Base-by-base conservation (phyloP, 148 eudicot genomes). In the Fallopia convolvulus region DNA sequence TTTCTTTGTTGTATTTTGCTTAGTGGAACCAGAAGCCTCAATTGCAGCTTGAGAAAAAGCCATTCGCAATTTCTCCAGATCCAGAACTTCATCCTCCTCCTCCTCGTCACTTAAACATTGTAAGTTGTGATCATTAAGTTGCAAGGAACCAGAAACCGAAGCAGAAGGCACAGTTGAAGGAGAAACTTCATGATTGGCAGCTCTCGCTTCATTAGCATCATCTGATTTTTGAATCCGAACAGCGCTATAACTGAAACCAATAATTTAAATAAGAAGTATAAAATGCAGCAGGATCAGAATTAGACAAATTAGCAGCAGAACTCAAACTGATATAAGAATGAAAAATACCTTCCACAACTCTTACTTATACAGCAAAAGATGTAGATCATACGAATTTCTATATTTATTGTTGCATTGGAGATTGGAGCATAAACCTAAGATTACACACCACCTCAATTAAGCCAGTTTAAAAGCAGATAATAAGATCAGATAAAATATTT, bases 381-480 rank as follows among this genome's bases (percentile, higher is more conserved):
- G 83, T 86, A 94, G 77, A 94, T 82, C 18, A 82, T 85, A 72
- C 97, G 96, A 81, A 92, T 94, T 79, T 88, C 91, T 49, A 86
- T 84, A 78, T 78, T 86, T 83, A 84, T 46, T 50, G 52, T 55
- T 72, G 81, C 77, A 75, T 68, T 82, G 50, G 88, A 82, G 77
- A 92, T 78, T 76, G 97, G 97, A 74, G 99, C 99, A 90, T 90
- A 86, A 68, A 92, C 88, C 99, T 94, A 78, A 2, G 40, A 44
- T 75, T 44, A 77, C 40, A 36, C 11, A 33, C 72, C 41, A 14
- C n/a, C 72, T 1, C 72, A 39, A 11, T 68, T 68, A 36, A 68
- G 46, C 30, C 60, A 77, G 58, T 14, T 13, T 18, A 77, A 8
- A 41, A 63, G 21, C n/a, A 66, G 11, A 66, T 23, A 68, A 23